Evolutionary conservation across 208 protist species (phyloP), one percentile per base, ranked within the genome.

Genomic region (Leishmania amazonensis): DNA sequence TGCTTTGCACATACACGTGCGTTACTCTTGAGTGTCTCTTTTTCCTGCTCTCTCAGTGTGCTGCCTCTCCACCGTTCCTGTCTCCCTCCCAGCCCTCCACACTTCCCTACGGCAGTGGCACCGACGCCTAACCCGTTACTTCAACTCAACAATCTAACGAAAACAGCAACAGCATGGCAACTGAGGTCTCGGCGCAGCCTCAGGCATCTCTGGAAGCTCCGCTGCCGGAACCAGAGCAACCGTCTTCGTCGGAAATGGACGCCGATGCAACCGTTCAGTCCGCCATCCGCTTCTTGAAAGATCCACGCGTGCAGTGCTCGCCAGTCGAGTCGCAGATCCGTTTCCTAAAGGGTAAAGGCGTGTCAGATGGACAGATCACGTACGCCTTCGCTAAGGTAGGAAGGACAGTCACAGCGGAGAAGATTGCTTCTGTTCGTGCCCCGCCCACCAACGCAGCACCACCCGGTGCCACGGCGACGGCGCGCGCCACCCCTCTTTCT

Each of bases 261-360:
- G 79, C 76, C 6, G 81, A 90, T 74, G 71, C 75, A 5, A 76
- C 70, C 19, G 87, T 90, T 51, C 80, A 86, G 80, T 89, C 83
- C 17, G 93, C 92, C 31, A 75, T 93, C 8, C 76, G 84, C 57
- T 98, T 98, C 81, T 78, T 98, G 70, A 81, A 86, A 17, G 90
- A 98, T 79, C 81, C 90, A 40, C 88, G 88, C 31, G 92, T 96
- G 68, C 78, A 70, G 79, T 53, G 54, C 11, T 88, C 91, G n/a
- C 84, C 93, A 21, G 28, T 88, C 19, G 83, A 91, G 31, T 86
- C 85, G 40, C 92, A 95, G 78, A 90, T 98, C 70, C 79, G 73
- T 5, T 98, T 98, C 79, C 85, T 98, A 24, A 94, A 89, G 65
- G 85, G 85, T 7, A 96, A 97, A 81, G 91, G 90, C 40, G 78